Evolutionary conservation across 345 rosid genomes (phyloP), one percentile per base, ranked within the genome.

Genomic region (Rubroshorea leprosula): DNA sequence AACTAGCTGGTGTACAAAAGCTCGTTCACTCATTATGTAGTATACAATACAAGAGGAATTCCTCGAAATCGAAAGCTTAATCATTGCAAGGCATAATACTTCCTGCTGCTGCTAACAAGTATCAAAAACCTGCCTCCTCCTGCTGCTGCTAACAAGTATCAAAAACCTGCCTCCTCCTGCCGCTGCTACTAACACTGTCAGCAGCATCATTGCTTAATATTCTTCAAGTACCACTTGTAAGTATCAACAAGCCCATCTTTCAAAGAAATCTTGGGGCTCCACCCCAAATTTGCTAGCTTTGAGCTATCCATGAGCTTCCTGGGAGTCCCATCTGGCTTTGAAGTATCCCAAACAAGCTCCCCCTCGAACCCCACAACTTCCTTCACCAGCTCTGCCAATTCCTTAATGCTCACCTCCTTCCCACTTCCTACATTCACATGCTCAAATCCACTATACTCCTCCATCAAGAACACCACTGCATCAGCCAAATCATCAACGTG

Each of bases 401-500:
- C 95, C 78, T 84, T 93, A 55, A 93, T 89, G 1, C 83, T 82
- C 22, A 93, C 96, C 79, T 93, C 97, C 57, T 76, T 83, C 55
- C 96, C 96, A 25, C 97, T 93, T 43, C 97, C 99, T 2, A 93
- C 85, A 69, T 93, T 93, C 47, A 85, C 76, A 73, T 89, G 99
- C 61, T 86, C 87, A 23, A 82, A 60, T 17, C 90, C 99, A 27
- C 85, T 75, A 53, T 89, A 89, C 55, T 54, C 74, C 4, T 86
- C 95, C 92, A 93, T 75, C 78, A 89, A 66, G 75, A 83, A 89
- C 46, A 87, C 87, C 1, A 84, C 86, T 0, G 90, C 94, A 51
- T 93, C 99, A 0, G 99, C 99, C 66, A 93, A 60, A 76, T 93
- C 99, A 64, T 93, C 99, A 0, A 93, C 99, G 57, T 93, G 99